Conservation (phyloP, 169 alveolate genomes). For the Eimeria acervulina region DNA sequence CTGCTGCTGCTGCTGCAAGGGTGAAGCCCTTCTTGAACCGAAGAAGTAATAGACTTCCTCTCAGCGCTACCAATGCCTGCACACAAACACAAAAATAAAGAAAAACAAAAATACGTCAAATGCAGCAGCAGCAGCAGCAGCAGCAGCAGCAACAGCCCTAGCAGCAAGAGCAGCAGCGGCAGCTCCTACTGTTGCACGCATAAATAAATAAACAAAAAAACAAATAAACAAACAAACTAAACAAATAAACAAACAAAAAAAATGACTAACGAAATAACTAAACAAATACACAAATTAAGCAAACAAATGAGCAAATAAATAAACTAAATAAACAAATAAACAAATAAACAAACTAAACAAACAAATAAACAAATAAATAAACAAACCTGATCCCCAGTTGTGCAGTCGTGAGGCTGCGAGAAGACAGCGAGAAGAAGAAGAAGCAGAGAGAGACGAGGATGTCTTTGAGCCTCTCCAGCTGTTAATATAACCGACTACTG, state of each 20-base stretch:
- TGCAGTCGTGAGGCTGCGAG: neutral
- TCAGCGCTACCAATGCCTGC: neutral
- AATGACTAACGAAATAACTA: no score
- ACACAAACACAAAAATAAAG: neutral
- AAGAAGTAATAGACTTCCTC: neutral
- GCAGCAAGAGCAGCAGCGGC: neutral
- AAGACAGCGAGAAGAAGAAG: neutral
- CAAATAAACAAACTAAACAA: neutral
- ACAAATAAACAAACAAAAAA: no score
- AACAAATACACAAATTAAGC: no score
- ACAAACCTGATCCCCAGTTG: constrained; percentile 46
- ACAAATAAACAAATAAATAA: neutral
- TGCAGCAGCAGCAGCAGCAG: neutral
- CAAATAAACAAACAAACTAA: no score
- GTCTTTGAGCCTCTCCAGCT: constrained; percentile 4
- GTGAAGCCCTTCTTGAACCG: neutral
- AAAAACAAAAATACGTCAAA: neutral
- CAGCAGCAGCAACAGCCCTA: neutral
- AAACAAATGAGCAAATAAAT: neutral
- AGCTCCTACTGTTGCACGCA: neutral
- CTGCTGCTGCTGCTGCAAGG: constrained; percentile 33
- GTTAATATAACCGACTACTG: neutral
- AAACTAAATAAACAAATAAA: neutral
- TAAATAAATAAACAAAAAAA: neutral
- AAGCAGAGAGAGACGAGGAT: neutral